Conservation (phyloP, 352 stramenopile species). For the Lagenidium giganteum region DNA sequence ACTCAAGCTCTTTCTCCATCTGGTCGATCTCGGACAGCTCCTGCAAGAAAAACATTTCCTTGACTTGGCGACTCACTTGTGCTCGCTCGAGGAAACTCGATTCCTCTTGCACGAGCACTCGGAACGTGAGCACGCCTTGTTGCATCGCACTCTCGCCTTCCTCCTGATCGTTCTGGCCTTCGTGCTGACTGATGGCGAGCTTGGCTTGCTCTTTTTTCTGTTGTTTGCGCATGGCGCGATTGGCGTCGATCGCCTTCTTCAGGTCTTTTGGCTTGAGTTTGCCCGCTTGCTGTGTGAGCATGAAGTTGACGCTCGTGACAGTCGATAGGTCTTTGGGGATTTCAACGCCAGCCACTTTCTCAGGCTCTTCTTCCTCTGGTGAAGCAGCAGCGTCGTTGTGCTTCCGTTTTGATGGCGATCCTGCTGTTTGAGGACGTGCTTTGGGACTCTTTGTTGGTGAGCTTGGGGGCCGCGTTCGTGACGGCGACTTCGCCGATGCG, state of each 20-base stretch:
- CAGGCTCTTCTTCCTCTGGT: slow-evolving; percentile 13
- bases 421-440: not conserved
- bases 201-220: slow-evolving; percentile 66
- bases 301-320: slow-evolving; percentile 68
- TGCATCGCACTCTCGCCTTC: slow-evolving; percentile 7
- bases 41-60: slow-evolving; percentile 83
- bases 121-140: slow-evolving; percentile 34
- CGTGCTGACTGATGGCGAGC: slow-evolving; percentile 18
- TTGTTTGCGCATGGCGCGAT: slow-evolving; percentile 51
- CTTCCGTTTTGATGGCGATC: not conserved
- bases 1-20: slow-evolving; percentile 79
- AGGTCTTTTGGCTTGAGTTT: slow-evolving; percentile 90
- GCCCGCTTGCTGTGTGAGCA: slow-evolving; percentile 84
- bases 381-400: too few species aligned
- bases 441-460: not conserved
- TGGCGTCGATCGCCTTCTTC: slow-evolving; percentile 82
- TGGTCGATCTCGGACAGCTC: slow-evolving; percentile 67
- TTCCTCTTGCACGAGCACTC: slow-evolving; percentile 51
- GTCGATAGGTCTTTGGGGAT: slow-evolving; percentile 62
- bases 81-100: slow-evolving; percentile 28
- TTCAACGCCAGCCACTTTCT: slow-evolving; percentile 50
- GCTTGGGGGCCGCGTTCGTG: not conserved
- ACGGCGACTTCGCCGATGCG: not conserved
- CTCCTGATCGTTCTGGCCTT: slow-evolving; percentile 2
- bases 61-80: slow-evolving; percentile 43